A percentile compares a stretch with the other conserved stretches of the same genome.
Evolutionary conservation across 169 alveolate species (phyloP).

Genomic region (Babesia sp.): DNA sequence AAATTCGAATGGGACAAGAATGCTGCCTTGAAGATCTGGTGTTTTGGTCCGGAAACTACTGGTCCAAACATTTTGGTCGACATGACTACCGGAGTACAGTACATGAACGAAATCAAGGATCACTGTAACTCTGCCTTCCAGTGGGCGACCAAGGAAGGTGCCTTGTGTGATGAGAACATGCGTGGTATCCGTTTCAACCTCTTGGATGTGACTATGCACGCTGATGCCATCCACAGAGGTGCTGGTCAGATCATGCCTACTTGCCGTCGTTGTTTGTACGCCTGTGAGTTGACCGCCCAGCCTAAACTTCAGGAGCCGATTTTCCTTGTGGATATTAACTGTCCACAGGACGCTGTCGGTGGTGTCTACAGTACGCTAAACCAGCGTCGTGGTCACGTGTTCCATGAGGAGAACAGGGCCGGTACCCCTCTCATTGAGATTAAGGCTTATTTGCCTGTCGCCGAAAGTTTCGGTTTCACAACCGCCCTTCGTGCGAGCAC

Average conservation of each 20-base stretch:
- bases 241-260: slow-evolving; percentile 99
- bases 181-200: slow-evolving; percentile 97
- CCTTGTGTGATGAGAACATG: slow-evolving; percentile 97
- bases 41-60: slow-evolving; percentile 98
- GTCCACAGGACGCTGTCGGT: slow-evolving; percentile 96
- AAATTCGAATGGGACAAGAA: slow-evolving; percentile 96
- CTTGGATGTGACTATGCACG: slow-evolving; percentile 96
- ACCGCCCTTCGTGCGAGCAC: slow-evolving; percentile 98
- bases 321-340: slow-evolving; percentile 96
- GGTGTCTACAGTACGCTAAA: slow-evolving; percentile 95
- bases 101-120: slow-evolving; percentile 97
- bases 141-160: slow-evolving; percentile 99
- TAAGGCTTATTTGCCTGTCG: slow-evolving; percentile 98
- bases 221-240: slow-evolving; percentile 99
- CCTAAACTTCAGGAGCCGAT: slow-evolving; percentile 99
- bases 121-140: slow-evolving; percentile 98
- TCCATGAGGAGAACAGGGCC: slow-evolving; percentile 94
- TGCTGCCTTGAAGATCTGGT: slow-evolving; percentile 97
- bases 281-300: slow-evolving; percentile 94
- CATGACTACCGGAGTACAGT: slow-evolving; percentile 95
- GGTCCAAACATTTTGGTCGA: slow-evolving; percentile 98
- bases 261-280: slow-evolving; percentile 95
- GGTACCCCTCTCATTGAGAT: slow-evolving; percentile 98
- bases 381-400: slow-evolving; percentile 98
- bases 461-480: slow-evolving; percentile 99